These are phyloP conservation scores for Nigrograna mackinnonii DNA, from an alignment of 2,329 filamentous ascomycete genomes.

Conservation along the genomic window DNA sequence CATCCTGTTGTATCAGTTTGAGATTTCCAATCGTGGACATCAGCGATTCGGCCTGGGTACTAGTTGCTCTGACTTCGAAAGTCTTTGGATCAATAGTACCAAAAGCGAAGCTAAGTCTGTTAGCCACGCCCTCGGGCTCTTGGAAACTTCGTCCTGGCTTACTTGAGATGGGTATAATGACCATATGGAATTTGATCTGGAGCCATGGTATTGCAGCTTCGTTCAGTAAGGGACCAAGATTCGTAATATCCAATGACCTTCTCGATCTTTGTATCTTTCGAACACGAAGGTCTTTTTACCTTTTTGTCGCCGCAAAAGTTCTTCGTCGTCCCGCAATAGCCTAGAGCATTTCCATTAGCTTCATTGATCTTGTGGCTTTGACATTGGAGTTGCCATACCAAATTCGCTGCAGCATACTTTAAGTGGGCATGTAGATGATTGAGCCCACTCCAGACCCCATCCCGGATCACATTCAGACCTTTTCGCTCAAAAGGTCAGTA, in stretches of 20 bases:
- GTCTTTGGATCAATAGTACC: constrained; percentile 44
- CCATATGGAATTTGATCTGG: constrained; percentile 20
- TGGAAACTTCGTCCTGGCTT: background rate
- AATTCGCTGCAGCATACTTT: constrained; percentile 21
- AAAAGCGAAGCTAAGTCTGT: constrained; percentile 33
- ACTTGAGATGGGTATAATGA: constrained; percentile 1
- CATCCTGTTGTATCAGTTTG: constrained; percentile 7
- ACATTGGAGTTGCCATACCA: background rate
- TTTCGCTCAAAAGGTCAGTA: too few species aligned
- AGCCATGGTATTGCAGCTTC: constrained; percentile 12
- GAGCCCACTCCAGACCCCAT: background rate
- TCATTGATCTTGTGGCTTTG: constrained; percentile 24
- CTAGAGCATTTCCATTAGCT: too few species aligned
- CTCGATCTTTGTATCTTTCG: constrained; percentile 1
- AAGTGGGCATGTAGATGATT: constrained; percentile 9
- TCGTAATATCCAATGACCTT: constrained; percentile 11
- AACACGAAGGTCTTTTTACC: background rate
- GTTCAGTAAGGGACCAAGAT: constrained; percentile 2
- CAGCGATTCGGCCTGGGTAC: background rate
- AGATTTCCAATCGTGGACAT: constrained; percentile 1
- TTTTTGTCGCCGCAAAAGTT: constrained; percentile 4
- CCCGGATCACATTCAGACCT: constrained; percentile 32
- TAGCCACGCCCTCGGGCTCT: background rate
- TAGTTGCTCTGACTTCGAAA: constrained; percentile 15
- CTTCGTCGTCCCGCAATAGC: constrained; percentile 39